phyloP scores from a whole-genome alignment of 805 yeast genomes.

The Priceomyces fermenticarens region DNA sequence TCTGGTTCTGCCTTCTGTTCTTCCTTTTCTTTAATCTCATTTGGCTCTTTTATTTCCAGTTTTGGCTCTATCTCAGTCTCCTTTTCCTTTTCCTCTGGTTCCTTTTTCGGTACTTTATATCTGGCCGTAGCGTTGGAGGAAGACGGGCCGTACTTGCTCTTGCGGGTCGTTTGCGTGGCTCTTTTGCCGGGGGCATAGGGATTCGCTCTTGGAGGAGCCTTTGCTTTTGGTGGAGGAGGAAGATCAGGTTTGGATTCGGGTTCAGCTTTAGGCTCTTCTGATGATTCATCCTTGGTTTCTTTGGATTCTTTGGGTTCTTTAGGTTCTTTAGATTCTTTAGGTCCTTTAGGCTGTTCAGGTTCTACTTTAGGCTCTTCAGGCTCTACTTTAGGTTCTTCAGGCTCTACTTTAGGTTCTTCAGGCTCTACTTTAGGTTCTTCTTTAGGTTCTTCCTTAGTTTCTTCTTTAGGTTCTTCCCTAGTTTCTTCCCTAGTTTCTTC shows the following conservation, averaged over 20 bases:
- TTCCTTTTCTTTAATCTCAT: too few species aligned
- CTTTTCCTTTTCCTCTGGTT: too few species aligned
- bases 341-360: too few species aligned
- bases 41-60: too few species aligned
- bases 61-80: too few species aligned
- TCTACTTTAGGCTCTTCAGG: neutral
- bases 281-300: too few species aligned
- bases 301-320: too few species aligned
- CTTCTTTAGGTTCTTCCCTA: neutral
- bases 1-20: neutral
- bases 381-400: neutral
- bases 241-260: neutral
- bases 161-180: conserved; percentile 10
- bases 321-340: too few species aligned
- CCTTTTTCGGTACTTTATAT: conserved; percentile 1
- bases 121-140: conserved; percentile 3
- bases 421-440: neutral
- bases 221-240: conserved; percentile 2
- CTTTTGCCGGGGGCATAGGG: conserved; percentile 37
- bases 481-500: neutral
- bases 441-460: neutral
- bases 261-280: conserved; percentile 1
- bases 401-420: neutral
- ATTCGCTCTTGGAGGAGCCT: conserved; percentile 11
- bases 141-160: conserved; percentile 27